phyloP scores from a whole-genome alignment of 768 basidiomycete species.

The Lactarius hatsudake region DNA sequence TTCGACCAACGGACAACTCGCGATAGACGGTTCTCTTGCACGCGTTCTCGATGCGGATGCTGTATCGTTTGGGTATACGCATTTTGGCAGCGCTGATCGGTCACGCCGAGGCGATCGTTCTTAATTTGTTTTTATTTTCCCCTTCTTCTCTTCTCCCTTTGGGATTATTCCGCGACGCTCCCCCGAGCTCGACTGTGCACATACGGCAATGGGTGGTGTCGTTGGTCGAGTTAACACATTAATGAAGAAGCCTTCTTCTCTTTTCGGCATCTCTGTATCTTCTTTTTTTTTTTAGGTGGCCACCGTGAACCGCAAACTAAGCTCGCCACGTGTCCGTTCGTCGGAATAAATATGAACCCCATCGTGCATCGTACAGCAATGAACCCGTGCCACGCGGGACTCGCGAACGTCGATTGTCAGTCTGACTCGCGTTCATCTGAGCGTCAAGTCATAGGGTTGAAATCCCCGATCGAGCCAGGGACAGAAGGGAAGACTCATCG shows the following conservation, averaged over 20 bases:
- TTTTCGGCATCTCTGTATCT: not conserved
- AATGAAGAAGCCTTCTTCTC: not conserved
- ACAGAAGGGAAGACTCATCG: not conserved
- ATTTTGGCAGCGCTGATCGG: not conserved
- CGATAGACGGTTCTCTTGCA: not conserved
- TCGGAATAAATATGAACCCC: not conserved
- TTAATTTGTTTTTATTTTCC: not conserved
- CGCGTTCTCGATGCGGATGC: not conserved
- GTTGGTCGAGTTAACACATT: not conserved
- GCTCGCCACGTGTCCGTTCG: not conserved
- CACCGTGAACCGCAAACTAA: not conserved
- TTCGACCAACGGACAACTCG: not conserved
- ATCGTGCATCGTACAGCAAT: not conserved
- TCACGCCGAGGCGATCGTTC: not conserved
- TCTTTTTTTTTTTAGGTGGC: not conserved
- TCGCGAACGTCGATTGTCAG: not conserved
- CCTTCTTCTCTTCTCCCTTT: not conserved
- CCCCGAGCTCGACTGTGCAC: not conserved
- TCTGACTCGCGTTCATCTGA: not conserved
- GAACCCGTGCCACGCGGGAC: not conserved
- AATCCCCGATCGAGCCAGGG: not conserved
- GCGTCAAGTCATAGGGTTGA: slow-evolving; percentile 1
- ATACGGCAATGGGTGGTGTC: not conserved
- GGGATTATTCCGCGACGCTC: not conserved
- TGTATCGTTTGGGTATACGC: not conserved